phyloP scores from a whole-genome alignment of 2,329 filamentous ascomycete genomes.

The Aspergillus hortae region DNA sequence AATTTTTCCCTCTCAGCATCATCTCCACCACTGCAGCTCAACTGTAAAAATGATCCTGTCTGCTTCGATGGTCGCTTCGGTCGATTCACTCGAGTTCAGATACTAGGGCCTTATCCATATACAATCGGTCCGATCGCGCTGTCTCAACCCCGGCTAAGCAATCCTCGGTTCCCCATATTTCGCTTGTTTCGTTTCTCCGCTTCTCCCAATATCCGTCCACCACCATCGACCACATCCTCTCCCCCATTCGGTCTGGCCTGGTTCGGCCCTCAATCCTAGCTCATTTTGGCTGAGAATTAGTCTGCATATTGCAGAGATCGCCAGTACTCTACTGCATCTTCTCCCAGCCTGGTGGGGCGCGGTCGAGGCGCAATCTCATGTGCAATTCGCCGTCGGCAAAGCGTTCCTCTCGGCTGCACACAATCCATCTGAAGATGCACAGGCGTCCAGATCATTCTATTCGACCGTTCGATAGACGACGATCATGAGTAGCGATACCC shows the following conservation, averaged over 20 bases:
- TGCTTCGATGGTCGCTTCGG: background rate
- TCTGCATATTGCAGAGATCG: background rate
- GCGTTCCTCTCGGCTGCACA: conserved; percentile 23
- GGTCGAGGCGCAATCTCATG: conserved; percentile 3
- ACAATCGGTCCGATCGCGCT: background rate
- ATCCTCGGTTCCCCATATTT: conserved; percentile 15
- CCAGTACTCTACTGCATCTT: background rate
- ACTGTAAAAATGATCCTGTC: background rate
- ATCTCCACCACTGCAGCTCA: background rate
- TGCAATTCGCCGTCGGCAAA: conserved; percentile 25
- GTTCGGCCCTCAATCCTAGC: background rate
- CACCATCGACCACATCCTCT: conserved; percentile 4
- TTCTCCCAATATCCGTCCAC: conserved; percentile 1
- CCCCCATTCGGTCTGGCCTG: background rate
- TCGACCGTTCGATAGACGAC: conserved; percentile 23
- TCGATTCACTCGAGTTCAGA: background rate
- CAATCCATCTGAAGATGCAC: conserved; percentile 21
- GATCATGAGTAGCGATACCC: conserved; percentile 32
- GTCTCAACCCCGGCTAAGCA: conserved; percentile 12
- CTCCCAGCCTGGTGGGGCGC: conserved; percentile 5
- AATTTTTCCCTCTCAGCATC: background rate
- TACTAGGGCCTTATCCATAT: too few species aligned
- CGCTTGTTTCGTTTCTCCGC: conserved; percentile 18
- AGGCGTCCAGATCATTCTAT: conserved; percentile 24
- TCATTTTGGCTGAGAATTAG: background rate